Evolutionary conservation across 768 basidiomycete species (phyloP), one percentile per base, ranked within the genome.

Genomic region (Rhodotorula kratochvilovae): DNA sequence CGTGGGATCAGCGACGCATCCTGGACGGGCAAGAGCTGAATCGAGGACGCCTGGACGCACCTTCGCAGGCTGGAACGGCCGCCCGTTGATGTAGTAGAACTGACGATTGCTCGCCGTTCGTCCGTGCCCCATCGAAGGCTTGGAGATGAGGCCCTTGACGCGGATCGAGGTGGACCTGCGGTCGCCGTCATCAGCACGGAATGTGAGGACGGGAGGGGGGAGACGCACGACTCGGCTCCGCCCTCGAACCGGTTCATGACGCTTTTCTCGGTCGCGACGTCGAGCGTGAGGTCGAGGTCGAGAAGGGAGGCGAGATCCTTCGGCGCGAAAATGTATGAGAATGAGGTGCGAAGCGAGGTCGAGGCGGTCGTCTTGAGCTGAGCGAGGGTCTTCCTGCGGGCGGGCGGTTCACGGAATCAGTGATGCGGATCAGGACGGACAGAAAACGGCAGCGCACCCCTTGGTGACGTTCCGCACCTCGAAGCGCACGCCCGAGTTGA

Each of bases 1-100:
- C 56, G 29, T 21, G 48, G 15, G 13, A 16, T 23, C 46, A 42
- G 31, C 56, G n/a, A n/a, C n/a, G n/a, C 19, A 39, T 29, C 70
- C 16, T 35, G 54, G 8, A 59, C 35, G 12, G 45, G 12, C 36
- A 23, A 43, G 45, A 10, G 45, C 15, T 6, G 6, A 17, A 23
- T 1, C 19, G 48, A 50, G 48, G 25, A 27, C 53, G 25, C 11
- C 15, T 5, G 7, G 31, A 62, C 79, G 21, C 55, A 89, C 92
- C 83, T 91, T 93, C 27, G 83, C 81, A 16, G 90, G 83, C 73
- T 85, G 87, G 76, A 91, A 94, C 1, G 96, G 96, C 27, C 96
- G 84, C 0, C 91, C 90, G 75, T 99, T 98, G 75, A 98, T 83
- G 75, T 87, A 99, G 81, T 91, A 90, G 80, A 90, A 97, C 75